Conservation (phyloP, 2,329 filamentous ascomycete species). For the Fusarium nanum region DNA sequence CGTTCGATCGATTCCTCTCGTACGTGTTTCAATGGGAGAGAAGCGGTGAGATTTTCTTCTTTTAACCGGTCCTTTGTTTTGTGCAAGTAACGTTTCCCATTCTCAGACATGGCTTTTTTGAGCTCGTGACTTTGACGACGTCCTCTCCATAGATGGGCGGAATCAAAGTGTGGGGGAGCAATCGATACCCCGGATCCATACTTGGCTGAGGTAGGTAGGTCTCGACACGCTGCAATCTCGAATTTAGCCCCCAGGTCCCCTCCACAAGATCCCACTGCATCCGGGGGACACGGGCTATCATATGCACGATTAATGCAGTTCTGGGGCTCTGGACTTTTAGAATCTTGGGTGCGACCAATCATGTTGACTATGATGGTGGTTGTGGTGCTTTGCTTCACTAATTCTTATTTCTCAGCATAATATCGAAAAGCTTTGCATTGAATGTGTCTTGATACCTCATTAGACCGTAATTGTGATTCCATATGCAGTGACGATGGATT, state of each 20-base stretch:
- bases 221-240: conserved; percentile 15
- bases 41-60: conserved; percentile 28
- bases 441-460: background rate
- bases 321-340: conserved; percentile 21
- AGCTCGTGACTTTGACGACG: conserved; percentile 13
- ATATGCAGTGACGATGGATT: too few species aligned
- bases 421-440: background rate
- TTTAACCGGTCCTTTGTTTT: background rate
- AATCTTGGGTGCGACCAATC: conserved; percentile 25
- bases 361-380: background rate
- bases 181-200: conserved; percentile 14
- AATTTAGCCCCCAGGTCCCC: conserved; percentile 1
- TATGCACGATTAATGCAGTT: conserved; percentile 37
- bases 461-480: background rate
- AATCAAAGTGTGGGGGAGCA: conserved; percentile 35
- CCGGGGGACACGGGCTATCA: conserved; percentile 28
- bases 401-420: conserved; percentile 39
- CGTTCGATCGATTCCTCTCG: conserved; percentile 15
- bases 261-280: conserved; percentile 25
- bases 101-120: conserved; percentile 20
- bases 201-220: conserved; percentile 11
- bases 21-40: conserved; percentile 14
- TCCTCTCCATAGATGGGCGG: background rate
- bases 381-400: conserved; percentile 37
- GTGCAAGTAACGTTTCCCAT: background rate